Evolutionary conservation across 495 filamentous ascomycete species (phyloP), one percentile per base, ranked within the genome.

Genomic region (Oidiodendron maius): DNA sequence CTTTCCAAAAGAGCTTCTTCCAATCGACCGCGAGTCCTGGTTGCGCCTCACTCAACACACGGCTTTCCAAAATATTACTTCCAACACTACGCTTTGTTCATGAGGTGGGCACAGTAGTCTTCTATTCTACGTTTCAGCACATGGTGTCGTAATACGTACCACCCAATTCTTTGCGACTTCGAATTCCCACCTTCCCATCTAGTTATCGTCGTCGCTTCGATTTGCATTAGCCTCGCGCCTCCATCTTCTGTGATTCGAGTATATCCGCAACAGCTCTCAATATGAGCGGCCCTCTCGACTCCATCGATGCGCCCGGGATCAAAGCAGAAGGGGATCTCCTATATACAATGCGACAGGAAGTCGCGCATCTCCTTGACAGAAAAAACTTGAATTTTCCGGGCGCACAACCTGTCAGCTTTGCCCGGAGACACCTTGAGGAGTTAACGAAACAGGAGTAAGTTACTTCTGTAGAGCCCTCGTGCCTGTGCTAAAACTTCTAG

Each of bases 381-480:
- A 76, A 69, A 46, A 76, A 74, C 38, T 61, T 68, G 21, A 71
- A 62, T 49, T 98, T 98, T 50, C 93, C 93, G 3, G 93, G 93
- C 54, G 91, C 93, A 40, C 93, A 98, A 65, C 93, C 93, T 11
- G 89, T 98, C 46, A 91, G 85, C 58, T 97, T 98, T 62, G 75
- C 85, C 40, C 67, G 81, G 18, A 71, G 76, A 49, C 93, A 98
- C 61, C 61, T 96, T 3, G 64, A 78, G 1, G 90, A 91, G 67
- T 72, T 98, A 9, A 80, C 82, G 30, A 75, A 73, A 32, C 70
- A 82, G 44, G 93, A 97, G 80, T 83, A 55, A 56, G 76, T 66
- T 18, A 17, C n/a, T 44, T 8, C 22, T 21, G 11, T 4, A 25
- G 12, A 5, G 39, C 46, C 34, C 34, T 30, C 12, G 5, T 12